Conservation (phyloP, 2,329 filamentous ascomycete genomes). For the Stagonosporopsis rhizophila region DNA sequence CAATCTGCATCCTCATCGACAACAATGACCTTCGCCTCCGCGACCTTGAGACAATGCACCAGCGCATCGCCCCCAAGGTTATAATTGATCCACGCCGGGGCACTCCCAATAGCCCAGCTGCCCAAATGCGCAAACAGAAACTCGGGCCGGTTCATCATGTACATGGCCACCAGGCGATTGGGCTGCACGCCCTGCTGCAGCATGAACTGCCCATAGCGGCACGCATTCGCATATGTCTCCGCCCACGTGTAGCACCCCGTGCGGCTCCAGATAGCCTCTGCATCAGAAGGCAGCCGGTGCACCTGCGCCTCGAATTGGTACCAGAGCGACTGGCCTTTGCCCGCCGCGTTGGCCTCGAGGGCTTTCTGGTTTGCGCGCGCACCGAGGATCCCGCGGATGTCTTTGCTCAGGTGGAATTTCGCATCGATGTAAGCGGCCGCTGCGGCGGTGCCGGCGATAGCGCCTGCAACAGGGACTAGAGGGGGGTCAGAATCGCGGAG, state of each 20-base stretch:
- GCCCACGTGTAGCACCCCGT: slow-evolving; percentile 55
- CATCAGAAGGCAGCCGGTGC: slow-evolving; percentile 56
- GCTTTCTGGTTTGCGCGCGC: slow-evolving; percentile 54
- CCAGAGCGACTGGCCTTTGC: slow-evolving; percentile 67
- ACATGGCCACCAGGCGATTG: slow-evolving; percentile 69
- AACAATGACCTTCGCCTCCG: slow-evolving; percentile 56
- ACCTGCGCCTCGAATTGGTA: slow-evolving; percentile 69
- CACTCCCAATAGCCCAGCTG: slow-evolving; percentile 69
- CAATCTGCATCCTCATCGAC: slow-evolving; percentile 60
- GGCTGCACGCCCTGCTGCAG: slow-evolving; percentile 60
- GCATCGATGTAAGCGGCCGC: slow-evolving; percentile 70
- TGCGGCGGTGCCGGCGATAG: slow-evolving; percentile 46
- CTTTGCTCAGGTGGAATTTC: slow-evolving; percentile 71
- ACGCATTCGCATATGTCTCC: slow-evolving; percentile 51
- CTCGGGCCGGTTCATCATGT: slow-evolving; percentile 71
- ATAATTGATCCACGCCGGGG: slow-evolving; percentile 75
- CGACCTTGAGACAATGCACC: slow-evolving; percentile 69
- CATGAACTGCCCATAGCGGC: slow-evolving; percentile 48
- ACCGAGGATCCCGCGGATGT: slow-evolving; percentile 59
- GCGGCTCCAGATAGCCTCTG: slow-evolving; percentile 72
- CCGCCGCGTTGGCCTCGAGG: slow-evolving; percentile 55
- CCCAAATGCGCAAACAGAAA: slow-evolving; percentile 72
- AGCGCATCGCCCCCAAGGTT: slow-evolving; percentile 70
- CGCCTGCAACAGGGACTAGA: slow-evolving; percentile 43
- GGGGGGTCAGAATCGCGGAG: slow-evolving; percentile 12